Base-by-base conservation (phyloP, 805 yeast genomes). In the Cyberlindnera subsufficiens region DNA sequence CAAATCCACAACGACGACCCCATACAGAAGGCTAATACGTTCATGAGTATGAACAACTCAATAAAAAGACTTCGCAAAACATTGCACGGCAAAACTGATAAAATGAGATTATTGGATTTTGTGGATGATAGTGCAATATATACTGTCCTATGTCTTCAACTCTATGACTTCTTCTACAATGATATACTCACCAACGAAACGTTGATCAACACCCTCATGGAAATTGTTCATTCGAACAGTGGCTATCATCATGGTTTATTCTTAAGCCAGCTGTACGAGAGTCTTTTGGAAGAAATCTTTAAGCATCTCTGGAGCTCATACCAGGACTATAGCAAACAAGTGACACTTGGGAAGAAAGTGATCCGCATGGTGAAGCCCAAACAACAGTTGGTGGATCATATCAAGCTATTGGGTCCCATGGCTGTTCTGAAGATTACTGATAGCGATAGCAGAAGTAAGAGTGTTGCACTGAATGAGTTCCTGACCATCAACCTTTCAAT, bases 261-360 rank as follows among this genome's bases (percentile, higher is more conserved):
- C 5, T 18, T 27, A 9, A 11, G 14, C 4, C 19, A 7, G 11
- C 19, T 14, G n/a, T 16, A 20, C 4, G n/a, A 20, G 20, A 13
- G 16, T n/a, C 9, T 40, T 3, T 36, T 44, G 3, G 10, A 8
- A 8, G 35, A 30, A 8, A 38, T 42, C 14, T 15, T 44, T 2
- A 44, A 44, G 3, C 32, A 40, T 25, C 44, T 47, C 14, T 47
- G 51, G 51, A 5, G 6, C 2, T 39, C 46, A 10, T 42, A 38
- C 39, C 22, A 10, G 6, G 17, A 30, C 14, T 45, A 42, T 27
- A 29, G 38, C 4, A 17, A 29, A 32, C 33, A 38, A 17, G 37
- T 47, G 11, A 25, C 17, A 6, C 30, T 27, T 8, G 38, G 38
- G 2, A 15, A 22, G 27, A 22, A 35, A 9, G 13, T 25, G 8